Base-by-base conservation (phyloP, 192 early-diverging fungal genomes). In the Gigaspora rosea region DNA sequence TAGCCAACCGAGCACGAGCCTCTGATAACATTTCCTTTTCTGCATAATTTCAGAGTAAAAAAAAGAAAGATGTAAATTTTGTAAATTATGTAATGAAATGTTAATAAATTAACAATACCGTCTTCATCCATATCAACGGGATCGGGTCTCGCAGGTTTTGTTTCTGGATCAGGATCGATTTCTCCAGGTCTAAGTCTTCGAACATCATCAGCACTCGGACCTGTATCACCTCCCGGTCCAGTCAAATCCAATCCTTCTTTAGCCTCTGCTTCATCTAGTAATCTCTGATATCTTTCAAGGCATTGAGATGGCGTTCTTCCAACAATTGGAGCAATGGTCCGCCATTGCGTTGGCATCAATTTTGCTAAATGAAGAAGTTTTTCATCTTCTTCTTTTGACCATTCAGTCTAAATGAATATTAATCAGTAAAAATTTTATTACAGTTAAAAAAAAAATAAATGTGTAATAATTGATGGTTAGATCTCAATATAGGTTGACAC, bases 11-110 rank as follows among this genome's bases (percentile, higher is more conserved):
- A 20, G 97, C 97, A 65, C 97, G 91, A 27, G 97, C 97, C 81
- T 99, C 97, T 5, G 94, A 95, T 27, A 99, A 87, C 97, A 99
- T 99, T 82, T 99, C 97, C 86, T 99, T 99, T 86, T 99, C 97
- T 84, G 69, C 4, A 50, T 18, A 54, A 3, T 75, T 57, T 67
- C 2, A 66, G 22, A 15, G 52, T 27, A 27, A 71, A 70, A 10
- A n/a, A 35, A 46, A 52, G 52, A 27, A 62, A 62, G 27, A 64
- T 54, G 59, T 33, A n/a, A 11, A 35, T 35, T 78, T 77, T 77
- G 5, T 71, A 46, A 47, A 72, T 73, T 15, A 73, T 10, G 2
- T 67, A n/a, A 15, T 18, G 12, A 48, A 16, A 6, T 11, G 2
- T 49, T 49, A 11, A 12, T 32, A 10, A 69, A 27, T 49, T 27